Evolutionary conservation across 2,329 filamentous ascomycete species (phyloP).

Genomic region (Fusarium domesticum): DNA sequence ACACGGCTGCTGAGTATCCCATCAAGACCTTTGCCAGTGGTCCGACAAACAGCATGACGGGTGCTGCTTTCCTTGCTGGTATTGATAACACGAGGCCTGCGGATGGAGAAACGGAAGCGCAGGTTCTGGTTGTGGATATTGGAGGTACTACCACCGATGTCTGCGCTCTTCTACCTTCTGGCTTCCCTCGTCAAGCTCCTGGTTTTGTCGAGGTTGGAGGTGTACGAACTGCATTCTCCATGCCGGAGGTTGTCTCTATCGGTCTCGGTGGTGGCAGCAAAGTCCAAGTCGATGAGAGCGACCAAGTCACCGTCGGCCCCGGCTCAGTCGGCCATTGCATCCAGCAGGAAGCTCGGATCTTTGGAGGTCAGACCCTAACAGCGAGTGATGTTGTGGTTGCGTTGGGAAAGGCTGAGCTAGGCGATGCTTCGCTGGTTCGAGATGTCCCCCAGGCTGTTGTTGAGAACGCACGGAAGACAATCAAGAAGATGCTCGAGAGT

Average conservation of each 20-base stretch:
- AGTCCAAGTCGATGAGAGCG: slow-evolving; percentile 23
- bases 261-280: slow-evolving; percentile 54
- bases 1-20: slow-evolving; percentile 46
- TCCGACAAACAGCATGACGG: slow-evolving; percentile 53
- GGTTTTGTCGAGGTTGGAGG: slow-evolving; percentile 57
- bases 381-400: slow-evolving; percentile 51
- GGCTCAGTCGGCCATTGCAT: slow-evolving; percentile 54
- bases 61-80: slow-evolving; percentile 52
- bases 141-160: slow-evolving; percentile 62
- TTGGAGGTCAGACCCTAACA: slow-evolving; percentile 53
- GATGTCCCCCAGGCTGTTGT: slow-evolving; percentile 23
- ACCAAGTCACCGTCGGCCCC: slow-evolving; percentile 48
- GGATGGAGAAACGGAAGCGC: slow-evolving; percentile 13
- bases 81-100: slow-evolving; percentile 34
- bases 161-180: slow-evolving; percentile 54
- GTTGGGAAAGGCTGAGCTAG: slow-evolving; percentile 31
- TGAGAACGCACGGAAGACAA: slow-evolving; percentile 30
- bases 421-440: slow-evolving; percentile 29
- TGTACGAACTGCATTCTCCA: slow-evolving; percentile 56
- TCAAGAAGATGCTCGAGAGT: slow-evolving; percentile 47
- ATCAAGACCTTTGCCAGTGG: slow-evolving; percentile 54
- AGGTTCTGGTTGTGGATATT: slow-evolving; percentile 53
- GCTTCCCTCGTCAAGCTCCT: slow-evolving; percentile 58
- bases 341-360: slow-evolving; percentile 45
- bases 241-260: slow-evolving; percentile 55